phyloP scores from a whole-genome alignment of 2,329 filamentous ascomycete species.

The Verticillium dahliae region DNA sequence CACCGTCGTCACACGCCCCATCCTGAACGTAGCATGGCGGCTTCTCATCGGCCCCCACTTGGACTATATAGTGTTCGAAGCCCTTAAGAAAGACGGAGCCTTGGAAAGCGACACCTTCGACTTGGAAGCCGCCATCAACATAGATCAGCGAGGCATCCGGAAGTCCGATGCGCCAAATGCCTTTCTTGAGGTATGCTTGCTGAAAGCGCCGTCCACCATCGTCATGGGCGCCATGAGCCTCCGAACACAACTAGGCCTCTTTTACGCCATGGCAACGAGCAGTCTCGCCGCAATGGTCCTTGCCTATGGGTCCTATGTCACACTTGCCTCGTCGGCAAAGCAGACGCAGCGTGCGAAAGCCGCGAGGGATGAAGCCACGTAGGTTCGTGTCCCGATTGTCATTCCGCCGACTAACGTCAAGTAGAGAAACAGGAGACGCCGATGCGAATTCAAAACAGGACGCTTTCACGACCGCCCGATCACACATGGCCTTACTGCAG shows the following conservation, averaged over 20 bases:
- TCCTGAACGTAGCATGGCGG: background rate
- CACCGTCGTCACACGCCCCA: background rate
- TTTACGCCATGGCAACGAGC: background rate
- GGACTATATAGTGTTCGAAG: background rate
- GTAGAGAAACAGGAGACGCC: background rate
- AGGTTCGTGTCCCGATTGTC: background rate
- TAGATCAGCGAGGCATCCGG: background rate
- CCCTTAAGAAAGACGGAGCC: background rate
- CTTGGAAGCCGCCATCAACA: too few species aligned
- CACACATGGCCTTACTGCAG: background rate
- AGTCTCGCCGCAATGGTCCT: background rate
- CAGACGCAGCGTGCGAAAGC: background rate
- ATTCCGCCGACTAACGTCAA: background rate
- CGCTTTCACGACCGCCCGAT: background rate
- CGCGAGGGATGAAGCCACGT: background rate
- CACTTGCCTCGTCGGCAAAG: background rate
- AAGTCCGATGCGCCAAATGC: background rate
- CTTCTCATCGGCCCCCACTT: background rate
- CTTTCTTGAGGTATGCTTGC: background rate
- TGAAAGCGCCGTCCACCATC: background rate
- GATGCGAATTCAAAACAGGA: background rate
- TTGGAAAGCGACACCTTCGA: too few species aligned
- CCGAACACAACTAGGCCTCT: background rate
- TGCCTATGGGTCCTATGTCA: background rate
- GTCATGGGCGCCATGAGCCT: background rate